These are phyloP conservation scores for Coemansia sp. DNA, from an alignment of 192 early-diverging fungal species.

Conservation along the genomic window DNA sequence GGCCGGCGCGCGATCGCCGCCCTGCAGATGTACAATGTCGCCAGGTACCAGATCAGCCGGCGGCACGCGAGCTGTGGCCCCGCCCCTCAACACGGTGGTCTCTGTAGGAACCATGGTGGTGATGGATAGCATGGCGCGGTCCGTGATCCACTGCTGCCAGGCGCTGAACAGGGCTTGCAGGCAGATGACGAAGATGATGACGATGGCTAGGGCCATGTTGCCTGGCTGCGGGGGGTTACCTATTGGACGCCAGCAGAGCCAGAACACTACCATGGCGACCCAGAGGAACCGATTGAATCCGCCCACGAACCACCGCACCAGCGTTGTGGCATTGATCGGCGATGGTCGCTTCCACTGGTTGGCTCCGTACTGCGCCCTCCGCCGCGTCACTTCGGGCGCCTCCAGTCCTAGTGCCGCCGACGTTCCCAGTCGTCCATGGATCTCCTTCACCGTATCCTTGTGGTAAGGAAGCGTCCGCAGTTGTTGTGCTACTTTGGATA, in stretches of 20 bases:
- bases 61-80: slow-evolving; percentile 50
- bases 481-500: slow-evolving; percentile 25
- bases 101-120: slow-evolving; percentile 67
- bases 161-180: slow-evolving; percentile 70
- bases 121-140: slow-evolving; percentile 69
- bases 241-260: slow-evolving; percentile 66
- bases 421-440: slow-evolving; percentile 22
- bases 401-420: slow-evolving; percentile 28
- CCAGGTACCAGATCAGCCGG: slow-evolving; percentile 67
- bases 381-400: slow-evolving; percentile 15
- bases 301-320: slow-evolving; percentile 59
- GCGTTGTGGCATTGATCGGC: slow-evolving; percentile 3
- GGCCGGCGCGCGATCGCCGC: slow-evolving; percentile 77
- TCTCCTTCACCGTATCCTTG: slow-evolving; percentile 18
- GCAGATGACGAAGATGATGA: slow-evolving; percentile 64
- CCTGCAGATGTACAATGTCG: slow-evolving; percentile 66
- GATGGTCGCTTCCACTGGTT: slow-evolving; percentile 20
- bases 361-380: slow-evolving; percentile 6
- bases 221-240: slow-evolving; percentile 57
- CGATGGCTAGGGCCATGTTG: slow-evolving; percentile 61
- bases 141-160: slow-evolving; percentile 69
- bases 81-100: slow-evolving; percentile 70
- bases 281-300: slow-evolving; percentile 73
- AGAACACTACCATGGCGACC: slow-evolving; percentile 65
- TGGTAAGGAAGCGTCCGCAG: slow-evolving; percentile 29